These are phyloP conservation scores for Platismatia glauca DNA, from an alignment of 495 filamentous ascomycete genomes.

Conservation along the genomic window DNA sequence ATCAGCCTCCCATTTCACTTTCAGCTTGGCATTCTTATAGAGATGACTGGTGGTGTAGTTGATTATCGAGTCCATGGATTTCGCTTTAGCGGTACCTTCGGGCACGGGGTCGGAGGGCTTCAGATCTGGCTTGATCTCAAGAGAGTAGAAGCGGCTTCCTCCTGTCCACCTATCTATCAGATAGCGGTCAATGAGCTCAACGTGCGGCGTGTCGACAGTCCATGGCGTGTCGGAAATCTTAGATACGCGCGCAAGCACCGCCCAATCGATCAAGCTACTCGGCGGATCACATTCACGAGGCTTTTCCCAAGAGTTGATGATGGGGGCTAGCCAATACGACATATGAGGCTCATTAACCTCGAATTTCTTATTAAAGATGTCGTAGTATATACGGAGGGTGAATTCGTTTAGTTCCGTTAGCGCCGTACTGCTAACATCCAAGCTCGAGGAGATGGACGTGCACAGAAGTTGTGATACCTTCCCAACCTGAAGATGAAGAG, in stretches of 20 bases:
- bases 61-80: conserved; percentile 52
- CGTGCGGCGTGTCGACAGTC: conserved; percentile 42
- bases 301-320: conserved; percentile 23
- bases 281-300: conserved; percentile 21
- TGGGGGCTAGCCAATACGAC: conserved; percentile 79
- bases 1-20: conserved; percentile 40
- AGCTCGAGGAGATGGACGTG: conserved; percentile 28
- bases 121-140: conserved; percentile 32
- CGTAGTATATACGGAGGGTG: conserved; percentile 67
- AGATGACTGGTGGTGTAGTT: conserved; percentile 55
- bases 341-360: conserved; percentile 52
- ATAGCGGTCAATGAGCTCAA: conserved; percentile 54
- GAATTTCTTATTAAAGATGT: conserved; percentile 84
- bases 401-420: conserved; percentile 53
- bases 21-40: conserved; percentile 39
- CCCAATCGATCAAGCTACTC: conserved; percentile 56
- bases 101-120: conserved; percentile 48
- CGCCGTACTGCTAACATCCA: conserved; percentile 36
- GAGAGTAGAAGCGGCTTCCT: conserved; percentile 40
- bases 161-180: conserved; percentile 71
- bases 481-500: conserved; percentile 58
- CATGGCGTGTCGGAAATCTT: conserved; percentile 46
- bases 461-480: conserved; percentile 49
- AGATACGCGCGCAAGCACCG: conserved; percentile 43
- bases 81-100: conserved; percentile 37